A percentile compares a stretch with the other conserved stretches of the same genome.
phyloP scores from a whole-genome alignment of 768 basidiomycete genomes.

The Filobasidium floriforme region DNA sequence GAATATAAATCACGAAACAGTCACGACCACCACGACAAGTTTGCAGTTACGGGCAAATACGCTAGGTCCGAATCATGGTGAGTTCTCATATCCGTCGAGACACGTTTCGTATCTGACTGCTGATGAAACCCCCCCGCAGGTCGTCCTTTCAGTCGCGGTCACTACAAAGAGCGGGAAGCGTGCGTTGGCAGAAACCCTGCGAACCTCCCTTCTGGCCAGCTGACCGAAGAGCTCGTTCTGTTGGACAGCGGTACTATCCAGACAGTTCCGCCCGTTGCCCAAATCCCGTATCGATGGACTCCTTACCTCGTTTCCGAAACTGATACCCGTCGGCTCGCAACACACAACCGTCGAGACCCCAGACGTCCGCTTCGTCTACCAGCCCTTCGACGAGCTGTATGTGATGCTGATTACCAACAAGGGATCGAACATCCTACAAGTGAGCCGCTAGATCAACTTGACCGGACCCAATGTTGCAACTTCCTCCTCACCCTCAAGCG shows the following conservation, averaged over 20 bases:
- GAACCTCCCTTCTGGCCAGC: conserved; percentile 22
- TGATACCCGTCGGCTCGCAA: conserved; percentile 88
- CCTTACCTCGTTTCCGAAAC: conserved; percentile 91
- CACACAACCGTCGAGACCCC: conserved; percentile 93
- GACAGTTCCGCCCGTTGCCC: conserved; percentile 83
- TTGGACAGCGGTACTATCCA: conserved; percentile 75
- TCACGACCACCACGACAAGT: too few relatives aligned
- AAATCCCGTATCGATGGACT: conserved; percentile 88
- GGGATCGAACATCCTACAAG: conserved; percentile 92
- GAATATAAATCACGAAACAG: too few relatives aligned
- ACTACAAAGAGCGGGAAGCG: conserved; percentile 44
- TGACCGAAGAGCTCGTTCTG: conserved; percentile 1
- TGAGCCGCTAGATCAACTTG: conserved; percentile 22
- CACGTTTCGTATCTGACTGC: not conserved
- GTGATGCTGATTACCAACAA: conserved; percentile 97
- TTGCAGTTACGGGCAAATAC: too few relatives aligned
- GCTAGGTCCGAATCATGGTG: not conserved
- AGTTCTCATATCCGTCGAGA: not conserved
- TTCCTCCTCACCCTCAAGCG: too few relatives aligned
- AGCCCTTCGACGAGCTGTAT: conserved; percentile 92
- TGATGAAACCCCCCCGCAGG: conserved; percentile 26
- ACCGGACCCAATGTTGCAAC: not conserved
- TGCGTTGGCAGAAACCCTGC: conserved; percentile 23
- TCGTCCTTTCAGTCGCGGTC: conserved; percentile 43
- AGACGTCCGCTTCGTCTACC: conserved; percentile 94